phyloP scores from a whole-genome alignment of 176 grass and related monocot species.

The Bromus sterilis region DNA sequence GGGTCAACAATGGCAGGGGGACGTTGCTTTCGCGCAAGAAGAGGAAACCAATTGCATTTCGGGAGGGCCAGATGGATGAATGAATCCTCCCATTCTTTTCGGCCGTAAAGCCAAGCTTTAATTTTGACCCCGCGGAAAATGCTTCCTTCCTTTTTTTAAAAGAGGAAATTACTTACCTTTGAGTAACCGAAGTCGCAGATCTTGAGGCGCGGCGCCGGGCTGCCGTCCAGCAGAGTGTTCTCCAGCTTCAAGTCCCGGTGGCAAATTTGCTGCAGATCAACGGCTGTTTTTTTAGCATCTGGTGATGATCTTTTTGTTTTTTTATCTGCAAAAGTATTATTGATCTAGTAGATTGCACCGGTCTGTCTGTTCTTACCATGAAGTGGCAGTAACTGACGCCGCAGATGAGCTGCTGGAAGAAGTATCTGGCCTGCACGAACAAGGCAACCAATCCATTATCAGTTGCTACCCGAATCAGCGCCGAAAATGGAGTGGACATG shows the following conservation, averaged over 20 bases:
- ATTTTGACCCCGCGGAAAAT: background rate
- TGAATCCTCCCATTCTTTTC: conserved; percentile 6
- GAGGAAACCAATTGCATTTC: background rate
- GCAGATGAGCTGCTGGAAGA: conserved; percentile 71
- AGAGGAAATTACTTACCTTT: too few species aligned
- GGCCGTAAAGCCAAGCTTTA: conserved; percentile 2
- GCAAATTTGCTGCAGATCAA: conserved; percentile 57
- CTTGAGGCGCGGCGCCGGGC: conserved; percentile 65
- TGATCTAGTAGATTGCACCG: background rate
- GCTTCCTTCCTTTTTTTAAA: too few species aligned
- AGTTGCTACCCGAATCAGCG: background rate
- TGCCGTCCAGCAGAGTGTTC: conserved; percentile 75
- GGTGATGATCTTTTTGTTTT: background rate
- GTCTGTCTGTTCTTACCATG: conserved; percentile 32
- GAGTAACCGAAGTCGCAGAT: conserved; percentile 88
- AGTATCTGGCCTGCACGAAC: conserved; percentile 45
- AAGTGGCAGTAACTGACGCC: conserved; percentile 80
- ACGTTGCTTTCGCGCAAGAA: background rate
- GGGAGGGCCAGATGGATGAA: background rate
- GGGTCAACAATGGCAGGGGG: background rate
- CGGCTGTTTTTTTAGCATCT: background rate
- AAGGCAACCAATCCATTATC: background rate
- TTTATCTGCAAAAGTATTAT: background rate
- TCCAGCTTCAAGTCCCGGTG: conserved; percentile 72
- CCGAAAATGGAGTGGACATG: background rate